Base-by-base conservation (phyloP, 139 green algal species). In the Micractinium sp. region DNA sequence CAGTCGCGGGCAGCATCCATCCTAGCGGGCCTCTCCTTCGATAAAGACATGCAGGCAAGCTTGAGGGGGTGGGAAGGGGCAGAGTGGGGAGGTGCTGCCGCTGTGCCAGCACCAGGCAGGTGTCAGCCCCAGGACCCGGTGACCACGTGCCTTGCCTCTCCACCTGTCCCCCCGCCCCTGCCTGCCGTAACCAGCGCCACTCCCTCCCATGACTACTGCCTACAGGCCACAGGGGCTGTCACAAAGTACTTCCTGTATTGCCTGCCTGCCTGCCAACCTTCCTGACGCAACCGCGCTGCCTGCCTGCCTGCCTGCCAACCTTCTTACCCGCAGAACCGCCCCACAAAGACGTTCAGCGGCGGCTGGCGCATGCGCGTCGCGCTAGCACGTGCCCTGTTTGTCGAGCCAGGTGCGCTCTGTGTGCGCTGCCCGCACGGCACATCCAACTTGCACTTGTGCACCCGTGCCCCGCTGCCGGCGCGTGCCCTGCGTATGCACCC, bases 351-450 rank as follows among this genome's bases (percentile, higher is more conserved):
- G 14, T 97, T 98, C 91, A 93, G 74, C 61, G 96, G 96, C 2
- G 96, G 97, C 15, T 97, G 98, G 94, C 94, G 96, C 29, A 93
- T 96, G 85, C 94, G 97, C 14, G 95, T 99, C 35, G 96, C 96
- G 0, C 90, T 99, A 19, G 94, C 92, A 23, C 95, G 96, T 3
- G 92, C 98, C 82, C 92, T 99, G 77, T 96, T 98, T 85, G 91
- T 94, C 53, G 29, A 93, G 15, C 97, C 97, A 67, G 83, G 83
- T 87, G 67, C 0, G 67, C 2, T 63, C 47, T 56, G 47, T 9
- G 7, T 56, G 47, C 47, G 9, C 47, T 56, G 47, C 47, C 9
- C 9, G 47, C 47, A 56, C 47, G 7, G 9, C 9, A 56, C 47
- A 56, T 56, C 7, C 47, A 56, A 56, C 47, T 56, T n/a, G n/a